These are phyloP conservation scores for Paraconiothyrium brasiliense DNA, from an alignment of 2,329 filamentous ascomycete species.

Conservation along the genomic window DNA sequence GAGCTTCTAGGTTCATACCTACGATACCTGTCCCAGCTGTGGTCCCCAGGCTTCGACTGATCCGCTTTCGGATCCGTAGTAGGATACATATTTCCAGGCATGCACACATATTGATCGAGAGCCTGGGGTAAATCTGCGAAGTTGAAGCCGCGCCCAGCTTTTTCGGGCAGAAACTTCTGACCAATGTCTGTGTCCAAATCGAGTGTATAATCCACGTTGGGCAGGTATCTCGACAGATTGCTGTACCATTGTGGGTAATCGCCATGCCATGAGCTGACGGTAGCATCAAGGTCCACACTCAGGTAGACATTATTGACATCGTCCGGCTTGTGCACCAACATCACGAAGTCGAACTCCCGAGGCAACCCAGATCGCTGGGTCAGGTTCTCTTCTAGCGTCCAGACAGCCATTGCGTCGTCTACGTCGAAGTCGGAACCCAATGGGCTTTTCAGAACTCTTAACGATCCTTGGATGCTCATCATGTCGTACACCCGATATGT, in stretches of 20 bases:
- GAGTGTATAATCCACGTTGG: constrained; percentile 47
- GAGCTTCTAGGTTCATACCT: constrained; percentile 12
- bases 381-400: constrained; percentile 61
- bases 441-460: constrained; percentile 52
- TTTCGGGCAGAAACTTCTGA: constrained; percentile 54
- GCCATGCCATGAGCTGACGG: constrained; percentile 53
- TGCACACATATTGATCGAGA: constrained; percentile 57
- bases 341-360: constrained; percentile 62
- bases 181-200: constrained; percentile 56
- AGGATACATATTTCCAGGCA: constrained; percentile 56
- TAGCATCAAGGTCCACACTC: constrained; percentile 55
- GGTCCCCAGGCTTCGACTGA: neutral
- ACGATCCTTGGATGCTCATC: constrained; percentile 60
- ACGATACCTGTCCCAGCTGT: constrained; percentile 3
- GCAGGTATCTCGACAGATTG: constrained; percentile 50
- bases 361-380: constrained; percentile 60
- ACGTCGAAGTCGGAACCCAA: constrained; percentile 50
- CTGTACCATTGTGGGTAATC: constrained; percentile 54
- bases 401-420: constrained; percentile 58
- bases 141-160: constrained; percentile 53
- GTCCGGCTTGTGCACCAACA: constrained; percentile 58
- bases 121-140: constrained; percentile 53
- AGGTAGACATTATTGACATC: constrained; percentile 52
- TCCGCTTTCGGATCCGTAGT: constrained; percentile 23
- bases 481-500: constrained; percentile 59